Evolutionary conservation across 345 rosid genomes (phyloP), one percentile per base, ranked within the genome.

Genomic region (Citrus medica): DNA sequence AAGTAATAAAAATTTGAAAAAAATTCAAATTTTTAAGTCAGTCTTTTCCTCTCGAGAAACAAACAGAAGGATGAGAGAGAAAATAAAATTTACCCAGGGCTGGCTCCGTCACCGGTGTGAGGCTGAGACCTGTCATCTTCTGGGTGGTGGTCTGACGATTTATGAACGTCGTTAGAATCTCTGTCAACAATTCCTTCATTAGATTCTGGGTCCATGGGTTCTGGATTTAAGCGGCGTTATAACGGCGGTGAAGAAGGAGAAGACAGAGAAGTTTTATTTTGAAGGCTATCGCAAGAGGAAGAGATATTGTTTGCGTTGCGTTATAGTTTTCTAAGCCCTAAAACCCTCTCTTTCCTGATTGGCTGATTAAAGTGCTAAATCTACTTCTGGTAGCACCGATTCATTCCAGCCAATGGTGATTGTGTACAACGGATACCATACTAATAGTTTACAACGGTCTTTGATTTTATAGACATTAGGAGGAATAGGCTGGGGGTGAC

Each of bases 51-150:
- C 73, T 56, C 24, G 21, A 68, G 62, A 74, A 82, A 61, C 40
- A 81, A 28, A 65, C 71, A 75, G 4, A 78, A 65, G 25, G 7
- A 46, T 46, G 4, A 76, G 37, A 63, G 78, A 51, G 53, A 27
- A 48, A 46, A 46, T 46, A 46, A 46, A 46, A 46, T 13, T 38
- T 85, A 92, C 97, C 92, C 94, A 8, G 93, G 92, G 53, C 94
- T 90, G 27, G 92, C 89, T 82, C 92, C 94, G 71, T 90, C 89
- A 3, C 92, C 91, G 22, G 89, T 76, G 79, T 82, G 93, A 70
- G 87, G 86, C 7, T 83, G 91, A 79, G 91, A 82, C 88, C 77
- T 87, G 78, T 89, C 86, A 22, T 88, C 89, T 12, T 85, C 92
- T 1, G 76, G 69, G 33, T 81, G 80, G 78, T 85, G 81, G 78